phyloP scores from a whole-genome alignment of 768 basidiomycete species.

The Suillus decipiens region DNA sequence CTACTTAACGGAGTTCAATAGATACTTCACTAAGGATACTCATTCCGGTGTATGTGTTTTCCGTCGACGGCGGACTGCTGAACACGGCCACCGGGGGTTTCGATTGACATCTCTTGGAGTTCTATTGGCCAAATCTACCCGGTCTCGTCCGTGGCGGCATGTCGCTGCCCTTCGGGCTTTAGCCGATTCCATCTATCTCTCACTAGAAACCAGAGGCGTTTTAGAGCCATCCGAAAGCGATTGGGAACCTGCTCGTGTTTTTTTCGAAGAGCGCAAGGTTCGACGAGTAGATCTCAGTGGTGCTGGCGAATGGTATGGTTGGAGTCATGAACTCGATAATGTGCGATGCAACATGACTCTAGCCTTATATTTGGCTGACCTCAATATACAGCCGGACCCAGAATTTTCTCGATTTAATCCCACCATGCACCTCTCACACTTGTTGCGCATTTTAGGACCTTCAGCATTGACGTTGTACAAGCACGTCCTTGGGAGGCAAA shows the following conservation, averaged over 20 bases:
- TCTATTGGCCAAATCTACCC: slow-evolving; percentile 60
- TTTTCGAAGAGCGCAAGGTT: slow-evolving; percentile 66
- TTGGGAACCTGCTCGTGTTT: slow-evolving; percentile 62
- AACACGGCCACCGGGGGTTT: slow-evolving; percentile 76
- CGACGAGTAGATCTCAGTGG: slow-evolving; percentile 51
- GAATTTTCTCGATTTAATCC: slow-evolving; percentile 43
- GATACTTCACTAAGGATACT: slow-evolving; percentile 71
- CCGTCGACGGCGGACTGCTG: slow-evolving; percentile 63
- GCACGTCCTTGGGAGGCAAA: slow-evolving; percentile 68
- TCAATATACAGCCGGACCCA: slow-evolving; percentile 19
- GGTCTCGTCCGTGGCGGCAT: slow-evolving; percentile 79
- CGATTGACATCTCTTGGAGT: slow-evolving; percentile 79
- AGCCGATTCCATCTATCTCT: slow-evolving; percentile 52
- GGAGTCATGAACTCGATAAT: slow-evolving; percentile 65
- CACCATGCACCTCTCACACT: slow-evolving; percentile 70
- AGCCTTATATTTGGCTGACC: neutral
- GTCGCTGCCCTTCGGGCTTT: slow-evolving; percentile 63
- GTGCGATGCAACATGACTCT: slow-evolving; percentile 33
- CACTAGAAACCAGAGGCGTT: slow-evolving; percentile 46
- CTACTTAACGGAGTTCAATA: slow-evolving; percentile 26
- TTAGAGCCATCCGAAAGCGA: slow-evolving; percentile 55
- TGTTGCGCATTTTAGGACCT: slow-evolving; percentile 77
- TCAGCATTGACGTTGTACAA: slow-evolving; percentile 80
- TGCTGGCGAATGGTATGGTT: slow-evolving; percentile 64
- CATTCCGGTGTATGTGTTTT: slow-evolving; percentile 78